Conservation (phyloP, 2,329 filamentous ascomycete species). For the Colletotrichum brevisporum region DNA sequence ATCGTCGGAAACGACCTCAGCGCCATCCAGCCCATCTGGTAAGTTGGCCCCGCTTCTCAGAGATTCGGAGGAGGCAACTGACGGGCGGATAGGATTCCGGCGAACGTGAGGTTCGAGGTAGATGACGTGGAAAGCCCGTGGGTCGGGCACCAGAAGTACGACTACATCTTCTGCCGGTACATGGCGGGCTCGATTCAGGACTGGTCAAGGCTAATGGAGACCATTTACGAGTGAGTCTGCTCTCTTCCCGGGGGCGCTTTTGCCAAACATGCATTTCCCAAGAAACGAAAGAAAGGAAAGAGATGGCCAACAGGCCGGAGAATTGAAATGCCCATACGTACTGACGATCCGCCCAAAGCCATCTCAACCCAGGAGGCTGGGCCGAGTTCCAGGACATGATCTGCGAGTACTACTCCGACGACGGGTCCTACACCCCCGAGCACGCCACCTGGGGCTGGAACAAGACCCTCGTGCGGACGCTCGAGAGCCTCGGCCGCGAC, state of each 20-base stretch:
- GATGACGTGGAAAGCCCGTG: conserved; percentile 46
- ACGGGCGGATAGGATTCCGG: conserved; percentile 41
- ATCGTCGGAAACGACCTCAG: conserved; percentile 50
- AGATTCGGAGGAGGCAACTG: no score
- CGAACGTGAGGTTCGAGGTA: conserved; percentile 46
- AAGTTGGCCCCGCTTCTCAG: no score
- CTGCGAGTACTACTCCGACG: conserved; percentile 29
- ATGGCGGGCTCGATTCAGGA: conserved; percentile 51
- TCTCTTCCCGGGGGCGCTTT: no score
- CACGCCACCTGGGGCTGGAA: conserved; percentile 42
- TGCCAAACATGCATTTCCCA: no score
- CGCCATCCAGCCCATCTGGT: conserved; percentile 45
- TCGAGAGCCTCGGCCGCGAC: conserved; percentile 47
- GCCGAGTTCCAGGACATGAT: conserved; percentile 29
- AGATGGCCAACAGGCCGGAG: no score
- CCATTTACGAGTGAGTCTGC: conserved; percentile 11
- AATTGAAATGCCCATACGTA: no score
- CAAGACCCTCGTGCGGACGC: conserved; percentile 44
- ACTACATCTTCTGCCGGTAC: conserved; percentile 53
- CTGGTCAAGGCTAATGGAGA: conserved; percentile 44
- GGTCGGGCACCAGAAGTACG: conserved; percentile 46
- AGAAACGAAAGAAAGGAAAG: no score
- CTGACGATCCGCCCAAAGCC: no score
- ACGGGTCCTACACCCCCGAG: conserved; percentile 7
- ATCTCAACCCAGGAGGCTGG: conserved; percentile 31